phyloP scores from a whole-genome alignment of 768 basidiomycete genomes.

The Amanita jacksonii region DNA sequence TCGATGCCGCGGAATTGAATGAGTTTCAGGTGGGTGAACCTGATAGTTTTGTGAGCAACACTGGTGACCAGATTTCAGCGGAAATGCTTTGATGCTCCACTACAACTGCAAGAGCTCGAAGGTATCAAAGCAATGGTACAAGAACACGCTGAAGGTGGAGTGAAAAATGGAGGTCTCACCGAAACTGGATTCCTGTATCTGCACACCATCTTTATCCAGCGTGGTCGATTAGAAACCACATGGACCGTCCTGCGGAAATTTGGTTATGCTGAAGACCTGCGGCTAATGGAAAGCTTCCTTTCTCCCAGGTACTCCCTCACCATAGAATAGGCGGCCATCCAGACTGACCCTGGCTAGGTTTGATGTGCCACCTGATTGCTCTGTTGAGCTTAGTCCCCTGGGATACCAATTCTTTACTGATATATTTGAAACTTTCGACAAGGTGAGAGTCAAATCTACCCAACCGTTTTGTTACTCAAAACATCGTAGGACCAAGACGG shows the following conservation, averaged over 20 bases:
- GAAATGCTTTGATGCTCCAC: constrained; percentile 90
- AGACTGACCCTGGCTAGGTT: constrained; percentile 64
- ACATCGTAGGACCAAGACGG: constrained; percentile 81
- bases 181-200: constrained; percentile 91
- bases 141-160: constrained; percentile 64
- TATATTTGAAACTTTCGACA: constrained; percentile 92
- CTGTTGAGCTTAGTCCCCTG: constrained; percentile 87
- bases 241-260: constrained; percentile 95
- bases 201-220: constrained; percentile 94
- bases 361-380: constrained; percentile 89
- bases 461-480: neutral
- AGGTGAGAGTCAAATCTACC: constrained; percentile 32
- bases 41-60: neutral
- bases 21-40: constrained; percentile 84
- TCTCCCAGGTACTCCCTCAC: constrained; percentile 64
- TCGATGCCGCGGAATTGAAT: constrained; percentile 87
- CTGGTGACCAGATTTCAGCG: constrained; percentile 36
- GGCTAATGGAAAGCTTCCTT: constrained; percentile 80
- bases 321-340: neutral
- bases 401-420: constrained; percentile 98
- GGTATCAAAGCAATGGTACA: constrained; percentile 93
- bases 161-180: constrained; percentile 75
- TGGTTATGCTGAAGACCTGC: constrained; percentile 92
- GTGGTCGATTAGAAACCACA: constrained; percentile 90
- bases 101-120: constrained; percentile 89